Evolutionary conservation across 306 rosid genomes (phyloP), one percentile per base, ranked within the genome.

Genomic region (Castanea crenata): DNA sequence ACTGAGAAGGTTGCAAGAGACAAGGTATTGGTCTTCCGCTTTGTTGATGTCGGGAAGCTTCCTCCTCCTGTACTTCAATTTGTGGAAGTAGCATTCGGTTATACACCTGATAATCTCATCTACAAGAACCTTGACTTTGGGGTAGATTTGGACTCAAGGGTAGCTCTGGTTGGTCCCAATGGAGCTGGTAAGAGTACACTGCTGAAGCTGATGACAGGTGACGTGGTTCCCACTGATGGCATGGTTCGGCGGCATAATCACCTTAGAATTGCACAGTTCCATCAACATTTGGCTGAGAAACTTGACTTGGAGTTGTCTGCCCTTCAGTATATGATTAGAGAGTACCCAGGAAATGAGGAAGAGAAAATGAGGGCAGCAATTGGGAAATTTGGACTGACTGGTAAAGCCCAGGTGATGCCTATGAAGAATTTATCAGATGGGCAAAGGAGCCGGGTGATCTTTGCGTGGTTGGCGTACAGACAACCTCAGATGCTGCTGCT

Each of bases 181-280:
- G 99, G 99, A 76, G 99, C 99, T 55, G 99, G 99, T 71, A 96
- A 96, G 92, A 96, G 98, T 86, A 96, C 99, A 0, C 85, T 96
- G 41, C 88, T 96, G 85, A 96, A 96, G 92, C 93, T 96, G 75
- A 96, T 96, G 97, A 96, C 99, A 0, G 98, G 99, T 81, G 99
- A 96, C 0, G 75, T 96, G 82, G 58, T 35, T 82, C 97, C 99
- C 79, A 27, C 11, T 38, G 99, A 96, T 81, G 99, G 99, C 88
- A 96, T 96, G 99, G 98, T 93, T 65, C 87, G 98, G 32, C 89
- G 99, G 61, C 99, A 96, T 80, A 96, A 96, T 83, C 99, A 96
- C 82, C 98, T 96, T n/a, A 90, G 98, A 49, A 96, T 96, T 58
- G 99, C 96, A 9, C 99, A 96, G 79, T 96, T 73, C 88, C 99